phyloP scores from a whole-genome alignment of 129 eudicot species.

The Scalesia atractyloides region DNA sequence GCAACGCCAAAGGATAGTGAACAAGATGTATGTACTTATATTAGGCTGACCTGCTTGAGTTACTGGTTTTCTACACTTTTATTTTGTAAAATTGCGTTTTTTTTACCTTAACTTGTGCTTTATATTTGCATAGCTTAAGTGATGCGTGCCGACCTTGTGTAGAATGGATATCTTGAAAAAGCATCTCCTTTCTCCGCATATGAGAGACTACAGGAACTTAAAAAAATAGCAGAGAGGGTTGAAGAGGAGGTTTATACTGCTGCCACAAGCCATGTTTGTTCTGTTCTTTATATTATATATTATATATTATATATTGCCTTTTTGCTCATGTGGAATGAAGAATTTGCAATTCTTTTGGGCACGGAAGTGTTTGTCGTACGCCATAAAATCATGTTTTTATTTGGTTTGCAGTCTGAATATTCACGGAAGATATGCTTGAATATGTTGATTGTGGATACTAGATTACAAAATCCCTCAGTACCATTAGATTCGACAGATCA shows the following conservation, averaged over 20 bases:
- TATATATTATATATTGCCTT: neutral
- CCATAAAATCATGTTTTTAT: neutral
- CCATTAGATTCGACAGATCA: slow-evolving; percentile 78
- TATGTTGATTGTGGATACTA: slow-evolving; percentile 69
- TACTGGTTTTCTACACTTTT: neutral
- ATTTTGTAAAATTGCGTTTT: neutral
- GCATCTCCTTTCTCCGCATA: slow-evolving; percentile 69
- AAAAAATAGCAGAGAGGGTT: slow-evolving; percentile 58
- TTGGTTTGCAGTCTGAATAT: slow-evolving; percentile 67
- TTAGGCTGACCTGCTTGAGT: neutral
- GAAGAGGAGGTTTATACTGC: slow-evolving; percentile 64
- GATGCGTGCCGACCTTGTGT: slow-evolving; percentile 1
- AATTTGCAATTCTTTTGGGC: slow-evolving; percentile 1
- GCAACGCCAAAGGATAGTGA: slow-evolving; percentile 58
- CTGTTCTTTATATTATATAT: neutral
- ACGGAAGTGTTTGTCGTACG: neutral
- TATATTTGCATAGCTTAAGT: neutral
- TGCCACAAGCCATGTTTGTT: slow-evolving; percentile 64
- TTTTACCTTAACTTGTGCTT: neutral
- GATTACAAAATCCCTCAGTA: slow-evolving; percentile 59
- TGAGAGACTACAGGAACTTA: slow-evolving; percentile 67
- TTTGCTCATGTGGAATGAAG: neutral
- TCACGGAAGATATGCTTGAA: slow-evolving; percentile 67
- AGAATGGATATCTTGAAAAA: slow-evolving; percentile 74
- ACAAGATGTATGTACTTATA: slow-evolving; percentile 50